Evolutionary conservation across 192 early-diverging fungal species (phyloP), one percentile per base, ranked within the genome.

Genomic region (Coemansia sp.): DNA sequence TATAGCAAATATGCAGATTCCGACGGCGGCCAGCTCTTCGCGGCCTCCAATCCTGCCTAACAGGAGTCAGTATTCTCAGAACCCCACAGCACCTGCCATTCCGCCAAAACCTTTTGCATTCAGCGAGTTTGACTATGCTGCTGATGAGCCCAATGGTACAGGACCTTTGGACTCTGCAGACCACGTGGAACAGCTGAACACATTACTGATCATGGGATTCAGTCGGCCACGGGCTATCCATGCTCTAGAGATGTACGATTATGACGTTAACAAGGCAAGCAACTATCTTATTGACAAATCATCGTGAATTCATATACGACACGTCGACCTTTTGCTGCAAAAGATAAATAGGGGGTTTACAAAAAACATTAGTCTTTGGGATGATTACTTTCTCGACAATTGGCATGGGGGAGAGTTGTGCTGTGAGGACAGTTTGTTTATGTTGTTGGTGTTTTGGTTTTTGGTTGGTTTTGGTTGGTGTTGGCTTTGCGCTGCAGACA

Each of bases 151-250:
- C 11, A 57, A 61, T 24, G 69, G 51, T 6, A n/a, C 59, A 33
- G 59, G 59, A 31, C 46, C 62, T 1, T 54, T 60, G 3, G 70
- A 61, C 17, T 64, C 70, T 14, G 23, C 56, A 3, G 66, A 39
- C 27, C 78, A 80, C 64, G 78, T 80, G 1, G 75, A 78, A 61
- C 83, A 76, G 65, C 80, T 88, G 36, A 64, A 77, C 11, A 83
- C 85, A 14, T 66, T 93, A 24, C 76, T 85, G 33, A 85, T 82
- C 57, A 91, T 93, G 89, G 91, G 91, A 1, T 93, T 93, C 67
- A 82, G 86, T 7, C 78, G 80, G 21, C 71, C 84, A 5, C 89
- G 90, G 72, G 88, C 89, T 20, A 79, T 84, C 36, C 83, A 85
- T 17, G 90, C 91, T 1, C 76, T 93, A 30, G 83, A 87, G 36